Evolutionary conservation across 192 early-diverging fungal genomes (phyloP), one percentile per base, ranked within the genome.

Genomic region (Mortierella hygrophila): DNA sequence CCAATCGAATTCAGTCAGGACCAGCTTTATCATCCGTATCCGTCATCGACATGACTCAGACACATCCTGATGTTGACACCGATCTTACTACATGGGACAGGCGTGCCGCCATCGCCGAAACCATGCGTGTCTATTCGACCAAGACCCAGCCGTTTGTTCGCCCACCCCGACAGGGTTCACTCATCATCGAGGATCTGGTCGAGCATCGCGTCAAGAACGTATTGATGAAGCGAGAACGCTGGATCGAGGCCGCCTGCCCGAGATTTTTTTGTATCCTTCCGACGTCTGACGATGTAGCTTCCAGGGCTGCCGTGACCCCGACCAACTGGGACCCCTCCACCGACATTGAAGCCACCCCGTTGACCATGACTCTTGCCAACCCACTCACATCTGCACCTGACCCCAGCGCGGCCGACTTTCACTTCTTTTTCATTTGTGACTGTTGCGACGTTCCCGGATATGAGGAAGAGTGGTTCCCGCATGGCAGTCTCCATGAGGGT

Each of bases 251-350:
- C 10, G 60, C 60, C 1, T 32, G 60, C 10, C 60, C 60, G 26
- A 65, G 60, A 65, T 32, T 65, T 29, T 65, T 65, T 65, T 65
- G 60, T 26, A 65, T 65, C 60, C 60, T 65, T 10, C 60, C 60
- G 10, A 65, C 60, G 3, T 65, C 60, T 11, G 60, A 65, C 11
- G 60, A 65, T 15, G 10, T 65, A 2, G 60, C 60, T 15, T 65
- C 60, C 29, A 29, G 60, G 4, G 60, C 60, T 32, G 29, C 60
- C 26, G 29, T 65, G 10, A 4, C 60, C 11, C 29, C 60, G 2
- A 65, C 11, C 11, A 65, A 65, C 60, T 65, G 60, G 60, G 60
- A 65, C 26, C 60, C 60, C 29, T 65, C 60, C 13, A 65, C 60
- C 29, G 60, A 65, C 11, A 65, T 65, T 65, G 60, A 65, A 65